Evolutionary conservation across 83 land plant genomes (phyloP), one percentile per base, ranked within the genome.

Genomic region (Picea abies): DNA sequence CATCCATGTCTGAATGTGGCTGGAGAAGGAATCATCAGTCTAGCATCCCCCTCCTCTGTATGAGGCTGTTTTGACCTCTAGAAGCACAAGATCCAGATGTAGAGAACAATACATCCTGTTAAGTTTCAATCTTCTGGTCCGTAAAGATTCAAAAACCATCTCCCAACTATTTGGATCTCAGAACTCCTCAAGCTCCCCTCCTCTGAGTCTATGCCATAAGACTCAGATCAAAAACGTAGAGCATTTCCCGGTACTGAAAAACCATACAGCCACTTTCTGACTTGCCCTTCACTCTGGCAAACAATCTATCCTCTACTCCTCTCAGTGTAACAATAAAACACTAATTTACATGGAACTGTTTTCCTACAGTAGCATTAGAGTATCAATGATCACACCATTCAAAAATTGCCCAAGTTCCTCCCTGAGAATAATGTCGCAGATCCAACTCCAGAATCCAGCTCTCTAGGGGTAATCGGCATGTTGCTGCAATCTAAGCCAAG

Each of bases 291-390:
- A 39, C 52, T 22, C 76, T 73, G 22, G 58, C 77, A 73, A 44
- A 44, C 23, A 19, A 44, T 37, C 0, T 37, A 70, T 70, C 75
- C 17, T 70, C 47, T 70, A 70, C 39, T 70, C 19, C 29, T 68
- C 39, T 35, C 47, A 37, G 47, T 35, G 19, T 41, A 35, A 47
- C 25, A 35, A 47, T 70, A 70, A 70, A 20, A 41, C 19, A 70
- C 75, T 70, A 35, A 70, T 70, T 70, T 70, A 70, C 75, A 70
- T 20, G 49, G 41, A 37, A 17, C n/a, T 5, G 6, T 37, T 70
- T 37, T 19, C n/a, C 75, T 70, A 37, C 20, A 70, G 22, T 70
- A 37, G 75, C 75, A 70, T 70, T 70, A 17, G 75, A 70, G 60
- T 56, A 56, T 56, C 60, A 56, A 56, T 44, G 39, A 71, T 9